phyloP scores from a whole-genome alignment of 73 alveolate genomes.

The Breviolum minutum region DNA sequence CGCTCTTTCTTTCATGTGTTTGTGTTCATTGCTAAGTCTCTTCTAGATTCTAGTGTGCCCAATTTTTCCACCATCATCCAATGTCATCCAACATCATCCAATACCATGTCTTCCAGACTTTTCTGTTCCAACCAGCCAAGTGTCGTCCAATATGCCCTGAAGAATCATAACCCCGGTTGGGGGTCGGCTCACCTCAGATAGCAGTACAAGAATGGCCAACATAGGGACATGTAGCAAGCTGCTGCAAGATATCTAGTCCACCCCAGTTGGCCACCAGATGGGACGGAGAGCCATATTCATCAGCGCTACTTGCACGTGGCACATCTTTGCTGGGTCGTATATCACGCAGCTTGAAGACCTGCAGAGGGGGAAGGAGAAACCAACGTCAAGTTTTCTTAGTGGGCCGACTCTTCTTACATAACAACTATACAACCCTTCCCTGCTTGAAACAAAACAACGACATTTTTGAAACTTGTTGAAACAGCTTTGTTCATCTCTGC shows the following conservation, averaged over 20 bases:
- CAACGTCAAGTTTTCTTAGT: background rate
- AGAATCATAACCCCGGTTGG: background rate
- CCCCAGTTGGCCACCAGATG: too few relatives aligned
- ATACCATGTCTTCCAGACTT: too few relatives aligned
- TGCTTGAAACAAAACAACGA: background rate
- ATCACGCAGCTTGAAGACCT: constrained; percentile 75
- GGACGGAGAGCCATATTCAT: background rate
- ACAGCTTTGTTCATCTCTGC: background rate
- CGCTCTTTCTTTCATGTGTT: too few relatives aligned
- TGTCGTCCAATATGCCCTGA: background rate
- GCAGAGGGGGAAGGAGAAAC: background rate
- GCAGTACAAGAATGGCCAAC: background rate
- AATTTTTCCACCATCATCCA: too few relatives aligned
- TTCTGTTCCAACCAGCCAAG: background rate
- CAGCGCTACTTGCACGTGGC: constrained; percentile 45
- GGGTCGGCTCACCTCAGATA: background rate
- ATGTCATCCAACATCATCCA: too few relatives aligned
- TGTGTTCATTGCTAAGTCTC: too few relatives aligned
- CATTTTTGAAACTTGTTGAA: too few relatives aligned
- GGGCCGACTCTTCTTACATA: background rate
- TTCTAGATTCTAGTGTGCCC: too few relatives aligned
- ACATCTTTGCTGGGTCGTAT: constrained; percentile 38
- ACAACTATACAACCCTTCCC: background rate
- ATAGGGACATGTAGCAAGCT: too few relatives aligned
- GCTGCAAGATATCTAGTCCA: too few relatives aligned